Conservation (phyloP, 2,329 filamentous ascomycete species). For the Colletotrichum sojae region DNA sequence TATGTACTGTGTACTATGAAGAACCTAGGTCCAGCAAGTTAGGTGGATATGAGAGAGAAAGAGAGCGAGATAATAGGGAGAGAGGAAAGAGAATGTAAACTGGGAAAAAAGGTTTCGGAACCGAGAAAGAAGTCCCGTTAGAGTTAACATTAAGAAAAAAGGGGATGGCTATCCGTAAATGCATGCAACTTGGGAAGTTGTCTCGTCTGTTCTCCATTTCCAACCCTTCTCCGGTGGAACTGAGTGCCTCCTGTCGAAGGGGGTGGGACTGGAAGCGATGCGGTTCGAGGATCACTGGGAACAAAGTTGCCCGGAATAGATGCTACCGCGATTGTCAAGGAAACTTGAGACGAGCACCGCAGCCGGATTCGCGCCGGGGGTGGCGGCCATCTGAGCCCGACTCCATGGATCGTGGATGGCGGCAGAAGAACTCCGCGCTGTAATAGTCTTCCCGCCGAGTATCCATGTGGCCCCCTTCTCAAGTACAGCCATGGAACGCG, state of each 20-base stretch:
- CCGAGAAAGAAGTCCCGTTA: conserved; percentile 2
- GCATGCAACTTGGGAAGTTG: background rate
- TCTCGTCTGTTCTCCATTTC: background rate
- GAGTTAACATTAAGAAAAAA: conserved; percentile 6
- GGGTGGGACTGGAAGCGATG: background rate
- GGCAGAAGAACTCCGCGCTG: conserved; percentile 3
- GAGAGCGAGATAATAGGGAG: too few species aligned
- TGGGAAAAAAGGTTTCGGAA: conserved; percentile 5
- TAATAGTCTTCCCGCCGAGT: background rate
- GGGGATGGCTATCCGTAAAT: background rate
- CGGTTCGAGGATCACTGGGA: background rate
- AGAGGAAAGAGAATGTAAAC: too few species aligned
- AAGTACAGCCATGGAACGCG: too few species aligned
- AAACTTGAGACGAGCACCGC: conserved; percentile 25
- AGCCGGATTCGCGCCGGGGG: background rate
- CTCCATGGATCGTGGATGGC: background rate
- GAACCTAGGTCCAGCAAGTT: background rate
- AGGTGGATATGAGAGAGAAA: too few species aligned
- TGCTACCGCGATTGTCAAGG: conserved; percentile 27
- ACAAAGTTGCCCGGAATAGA: conserved; percentile 4
- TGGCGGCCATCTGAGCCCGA: background rate
- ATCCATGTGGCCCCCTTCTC: too few species aligned
- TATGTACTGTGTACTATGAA: background rate
- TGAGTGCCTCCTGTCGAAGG: background rate
- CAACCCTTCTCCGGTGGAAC: background rate